Base-by-base conservation (phyloP, 805 yeast genomes). In the Zygotorulaspora danielsina region DNA sequence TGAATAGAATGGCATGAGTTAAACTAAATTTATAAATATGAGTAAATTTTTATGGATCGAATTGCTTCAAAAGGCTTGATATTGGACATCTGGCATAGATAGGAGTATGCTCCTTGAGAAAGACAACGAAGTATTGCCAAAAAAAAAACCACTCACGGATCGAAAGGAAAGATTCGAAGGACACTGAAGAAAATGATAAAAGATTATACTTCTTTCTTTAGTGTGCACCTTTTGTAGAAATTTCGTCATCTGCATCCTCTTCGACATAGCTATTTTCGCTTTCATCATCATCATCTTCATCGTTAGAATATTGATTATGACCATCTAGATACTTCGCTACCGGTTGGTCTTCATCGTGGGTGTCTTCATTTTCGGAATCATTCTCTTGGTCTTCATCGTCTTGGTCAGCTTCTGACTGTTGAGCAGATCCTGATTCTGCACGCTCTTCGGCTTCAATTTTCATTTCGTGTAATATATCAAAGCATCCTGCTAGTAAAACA, bases 401-500 rank as follows among this genome's bases (percentile, higher is more conserved):
- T 18, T 41, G 46, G 10, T 42, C 53, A 9, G 40, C 51, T 20
- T 47, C 44, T 19, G 39, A 42, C 10, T 44, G 45, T 16, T 41
- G 44, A 12, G 41, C 45, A 8, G 48, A 37, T 20, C 32, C 48
- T 12, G 36, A 34, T 21, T 61, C 66, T 31, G 74, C 78, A 45
- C 69, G 70, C 45, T 81, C 89, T 52, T 84, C 88, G 37, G 84
- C 75, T 57, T 88, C 95, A 24, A 85, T 80, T 57, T 87, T 84
- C 61, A 93, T 70, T 66, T 93, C 98, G 57, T 90, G 93, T 33
- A 85, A 72, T 42, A 90, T 82, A 61, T 93, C 98, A 60, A 87
- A 93, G 62, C 97, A 90, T 59, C 89, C 97, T 3, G 95, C 93
- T 36, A 90, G 69, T 41, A 90, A 66, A 1, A 95, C 95, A 61